Evolutionary conservation across 73 alveolate species (phyloP).

Genomic region (Symbiodinium pilosum): DNA sequence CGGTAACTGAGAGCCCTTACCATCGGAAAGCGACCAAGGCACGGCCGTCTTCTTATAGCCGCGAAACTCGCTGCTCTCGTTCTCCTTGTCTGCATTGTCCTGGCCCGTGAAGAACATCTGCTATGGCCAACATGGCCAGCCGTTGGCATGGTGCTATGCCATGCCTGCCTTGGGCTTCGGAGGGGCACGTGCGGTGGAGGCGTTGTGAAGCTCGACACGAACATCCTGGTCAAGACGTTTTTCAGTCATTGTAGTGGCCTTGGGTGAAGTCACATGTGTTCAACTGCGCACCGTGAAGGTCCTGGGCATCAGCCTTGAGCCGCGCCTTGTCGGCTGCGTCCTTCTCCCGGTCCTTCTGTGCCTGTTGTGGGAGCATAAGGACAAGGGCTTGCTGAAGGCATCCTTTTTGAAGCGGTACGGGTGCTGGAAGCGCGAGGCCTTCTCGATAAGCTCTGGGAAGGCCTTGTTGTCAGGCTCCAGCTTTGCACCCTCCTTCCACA

Average conservation of each 20-base stretch:
- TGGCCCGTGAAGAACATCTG: neutral
- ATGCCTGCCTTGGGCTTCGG: constrained; percentile 13
- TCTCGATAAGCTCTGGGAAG: constrained; percentile 70
- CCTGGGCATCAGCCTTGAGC: constrained; percentile 71
- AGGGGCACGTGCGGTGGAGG: constrained; percentile 91
- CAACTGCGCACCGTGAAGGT: too few species aligned
- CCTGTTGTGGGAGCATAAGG: neutral
- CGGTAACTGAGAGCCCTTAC: too few species aligned
- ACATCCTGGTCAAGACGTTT: neutral
- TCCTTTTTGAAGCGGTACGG: too few species aligned
- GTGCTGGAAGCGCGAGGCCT: neutral
- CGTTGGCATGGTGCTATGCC: too few species aligned
- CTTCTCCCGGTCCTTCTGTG: constrained; percentile 46
- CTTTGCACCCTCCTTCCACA: constrained; percentile 95
- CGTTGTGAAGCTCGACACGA: constrained; percentile 86
- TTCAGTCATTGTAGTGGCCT: too few species aligned
- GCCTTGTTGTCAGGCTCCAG: constrained; percentile 96
- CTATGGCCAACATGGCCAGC: too few species aligned
- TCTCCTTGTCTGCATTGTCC: constrained; percentile 12
- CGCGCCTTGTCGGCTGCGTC: constrained; percentile 80
- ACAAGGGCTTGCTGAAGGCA: neutral
- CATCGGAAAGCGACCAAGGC: neutral
- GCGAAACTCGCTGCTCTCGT: constrained; percentile 18
- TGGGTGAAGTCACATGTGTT: too few species aligned
- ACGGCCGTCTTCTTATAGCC: constrained; percentile 82